phyloP scores from a whole-genome alignment of 208 protist species.

The Trypanosoma congolense region DNA sequence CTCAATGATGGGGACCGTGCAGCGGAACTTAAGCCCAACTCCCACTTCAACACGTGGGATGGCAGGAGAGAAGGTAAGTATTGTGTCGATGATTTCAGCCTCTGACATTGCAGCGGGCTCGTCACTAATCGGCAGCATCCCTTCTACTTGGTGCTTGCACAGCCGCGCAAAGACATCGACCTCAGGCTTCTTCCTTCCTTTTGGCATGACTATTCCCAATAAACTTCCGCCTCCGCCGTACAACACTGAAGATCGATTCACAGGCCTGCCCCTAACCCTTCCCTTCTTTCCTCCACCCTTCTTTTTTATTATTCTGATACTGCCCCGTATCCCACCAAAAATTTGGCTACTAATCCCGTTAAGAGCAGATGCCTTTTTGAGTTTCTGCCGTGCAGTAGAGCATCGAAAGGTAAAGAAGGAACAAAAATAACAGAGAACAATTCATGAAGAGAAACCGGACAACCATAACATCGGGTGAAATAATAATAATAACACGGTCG shows the following conservation, averaged over 20 bases:
- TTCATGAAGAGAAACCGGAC: constrained; percentile 7
- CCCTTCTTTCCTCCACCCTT: constrained; percentile 1
- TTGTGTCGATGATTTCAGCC: constrained; percentile 59
- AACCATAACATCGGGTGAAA: neutral
- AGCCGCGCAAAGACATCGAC: constrained; percentile 27
- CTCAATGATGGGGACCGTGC: constrained; percentile 43
- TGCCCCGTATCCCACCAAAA: too few species aligned
- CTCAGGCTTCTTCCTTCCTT: constrained; percentile 15
- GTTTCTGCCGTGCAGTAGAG: too few species aligned
- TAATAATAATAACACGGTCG: too few species aligned
- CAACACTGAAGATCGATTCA: too few species aligned
- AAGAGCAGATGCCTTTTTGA: too few species aligned
- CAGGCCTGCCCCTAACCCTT: too few species aligned
- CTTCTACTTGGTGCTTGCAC: neutral
- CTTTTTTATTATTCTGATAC: neutral
- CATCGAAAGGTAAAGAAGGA: too few species aligned
- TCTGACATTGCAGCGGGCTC: constrained; percentile 13
- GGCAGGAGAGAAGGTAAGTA: constrained; percentile 43
- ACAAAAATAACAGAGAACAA: neutral
- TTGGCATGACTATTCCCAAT: constrained; percentile 7
- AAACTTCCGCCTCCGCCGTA: too few species aligned
- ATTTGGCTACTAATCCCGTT: too few species aligned
- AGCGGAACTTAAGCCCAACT: constrained; percentile 62
- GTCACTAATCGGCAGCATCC: neutral
- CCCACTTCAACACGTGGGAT: constrained; percentile 55